phyloP scores from a whole-genome alignment of 73 alveolate species.

The Stentor roeselii region DNA sequence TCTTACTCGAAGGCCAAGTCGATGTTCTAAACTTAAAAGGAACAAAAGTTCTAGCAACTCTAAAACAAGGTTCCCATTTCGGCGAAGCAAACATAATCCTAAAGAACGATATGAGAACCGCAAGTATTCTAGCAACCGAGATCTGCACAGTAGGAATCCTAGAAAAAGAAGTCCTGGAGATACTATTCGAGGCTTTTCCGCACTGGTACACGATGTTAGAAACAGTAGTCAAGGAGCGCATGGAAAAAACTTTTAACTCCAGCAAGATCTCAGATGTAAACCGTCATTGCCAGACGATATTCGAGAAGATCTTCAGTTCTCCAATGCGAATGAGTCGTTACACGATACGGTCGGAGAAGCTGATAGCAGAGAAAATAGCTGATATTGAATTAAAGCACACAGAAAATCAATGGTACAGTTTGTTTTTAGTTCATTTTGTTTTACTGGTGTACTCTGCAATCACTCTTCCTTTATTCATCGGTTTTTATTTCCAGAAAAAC shows the following conservation, averaged over 20 bases:
- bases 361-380: not conserved
- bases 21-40: conserved; percentile 35
- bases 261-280: not conserved
- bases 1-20: conserved; percentile 59
- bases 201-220: conserved; percentile 30
- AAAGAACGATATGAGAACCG: conserved; percentile 41
- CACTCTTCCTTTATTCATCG: conserved; percentile 48
- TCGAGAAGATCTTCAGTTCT: not conserved
- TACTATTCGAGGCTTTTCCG: conserved; percentile 56
- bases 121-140: conserved; percentile 45
- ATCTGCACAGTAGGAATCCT: conserved; percentile 45
- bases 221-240: conserved; percentile 26
- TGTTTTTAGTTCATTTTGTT: conserved; percentile 31
- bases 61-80: conserved; percentile 52
- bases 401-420: not conserved
- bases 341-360: not conserved
- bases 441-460: conserved; percentile 42
- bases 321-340: not conserved
- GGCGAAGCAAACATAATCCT: conserved; percentile 35
- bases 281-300: not conserved
- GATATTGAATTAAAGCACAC: not conserved
- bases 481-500: conserved; percentile 28
- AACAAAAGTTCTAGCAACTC: conserved; percentile 31
- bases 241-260: not conserved
- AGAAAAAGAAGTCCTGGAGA: conserved; percentile 26